phyloP scores from a whole-genome alignment of 2,329 filamentous ascomycete species.

The Penicillium sp. region DNA sequence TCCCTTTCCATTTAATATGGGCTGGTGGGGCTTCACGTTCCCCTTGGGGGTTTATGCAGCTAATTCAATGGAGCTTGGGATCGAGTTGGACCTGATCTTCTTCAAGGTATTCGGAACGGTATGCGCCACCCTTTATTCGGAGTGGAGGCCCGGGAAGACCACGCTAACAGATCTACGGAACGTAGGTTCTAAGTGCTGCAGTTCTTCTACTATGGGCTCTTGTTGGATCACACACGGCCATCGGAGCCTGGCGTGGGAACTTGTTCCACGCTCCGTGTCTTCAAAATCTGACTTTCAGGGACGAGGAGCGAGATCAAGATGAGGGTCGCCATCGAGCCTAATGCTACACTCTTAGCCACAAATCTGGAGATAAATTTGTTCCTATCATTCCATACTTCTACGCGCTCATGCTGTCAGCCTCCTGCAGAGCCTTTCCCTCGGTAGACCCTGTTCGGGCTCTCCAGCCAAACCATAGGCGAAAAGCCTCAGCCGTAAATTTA shows the following conservation, averaged over 20 bases:
- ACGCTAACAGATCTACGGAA: background rate
- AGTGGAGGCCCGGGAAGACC: background rate
- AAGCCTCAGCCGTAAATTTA: slow-evolving; percentile 1
- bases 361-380: background rate
- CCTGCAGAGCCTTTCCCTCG: background rate
- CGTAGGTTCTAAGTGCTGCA: slow-evolving; percentile 49
- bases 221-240: slow-evolving; percentile 51
- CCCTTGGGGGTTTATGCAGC: slow-evolving; percentile 56
- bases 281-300: slow-evolving; percentile 35
- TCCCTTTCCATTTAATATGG: slow-evolving; percentile 62
- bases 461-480: background rate
- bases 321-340: slow-evolving; percentile 14
- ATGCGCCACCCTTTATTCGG: background rate
- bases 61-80: slow-evolving; percentile 44
- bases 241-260: slow-evolving; percentile 49
- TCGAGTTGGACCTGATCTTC: slow-evolving; percentile 55
- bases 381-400: background rate
- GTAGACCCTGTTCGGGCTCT: background rate
- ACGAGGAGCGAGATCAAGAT: slow-evolving; percentile 16
- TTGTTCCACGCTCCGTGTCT: slow-evolving; percentile 58
- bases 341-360: background rate
- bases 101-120: slow-evolving; percentile 58
- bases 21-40: slow-evolving; percentile 64
- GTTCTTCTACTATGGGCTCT: slow-evolving; percentile 58
- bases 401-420: background rate